phyloP scores from a whole-genome alignment of 2,329 filamentous ascomycete species.

The Cylindrodendrum hubeiense region DNA sequence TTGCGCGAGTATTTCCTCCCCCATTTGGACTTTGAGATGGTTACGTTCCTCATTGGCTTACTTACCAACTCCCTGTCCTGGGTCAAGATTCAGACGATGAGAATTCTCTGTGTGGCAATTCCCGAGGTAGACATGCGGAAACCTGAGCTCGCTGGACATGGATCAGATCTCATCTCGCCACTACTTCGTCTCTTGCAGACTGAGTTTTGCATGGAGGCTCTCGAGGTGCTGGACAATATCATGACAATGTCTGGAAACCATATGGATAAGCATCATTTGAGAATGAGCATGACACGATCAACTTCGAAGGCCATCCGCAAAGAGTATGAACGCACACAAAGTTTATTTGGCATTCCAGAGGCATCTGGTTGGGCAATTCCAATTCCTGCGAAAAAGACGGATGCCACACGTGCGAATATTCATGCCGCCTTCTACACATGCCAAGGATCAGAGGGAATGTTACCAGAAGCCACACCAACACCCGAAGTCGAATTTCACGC shows the following conservation, averaged over 20 bases:
- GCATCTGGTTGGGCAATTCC: conserved; percentile 97
- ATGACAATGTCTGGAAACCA: conserved; percentile 94
- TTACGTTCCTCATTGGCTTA: conserved; percentile 91
- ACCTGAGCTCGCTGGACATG: conserved; percentile 88
- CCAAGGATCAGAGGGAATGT: conserved; percentile 72
- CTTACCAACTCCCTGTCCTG: conserved; percentile 89
- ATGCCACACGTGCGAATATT: conserved; percentile 88
- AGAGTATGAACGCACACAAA: conserved; percentile 94
- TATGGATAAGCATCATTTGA: conserved; percentile 92
- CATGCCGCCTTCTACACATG: conserved; percentile 97
- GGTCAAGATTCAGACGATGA: conserved; percentile 95
- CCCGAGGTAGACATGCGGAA: conserved; percentile 94
- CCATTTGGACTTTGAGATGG: conserved; percentile 82
- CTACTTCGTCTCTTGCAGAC: conserved; percentile 90
- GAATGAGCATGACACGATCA: conserved; percentile 97
- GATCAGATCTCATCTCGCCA: conserved; percentile 94
- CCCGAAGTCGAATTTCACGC: conserved; percentile 93
- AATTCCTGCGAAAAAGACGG: conserved; percentile 89
- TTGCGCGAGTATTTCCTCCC: conserved; percentile 85
- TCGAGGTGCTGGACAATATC: conserved; percentile 93
- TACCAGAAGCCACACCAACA: conserved; percentile 74
- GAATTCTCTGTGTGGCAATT: conserved; percentile 85
- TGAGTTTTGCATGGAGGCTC: conserved; percentile 91
- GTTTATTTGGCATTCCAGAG: conserved; percentile 95
- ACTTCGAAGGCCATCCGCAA: conserved; percentile 89